Evolutionary conservation across 73 alveolate genomes (phyloP), one percentile per base, ranked within the genome.

Genomic region (Symbiodinium pilosum): DNA sequence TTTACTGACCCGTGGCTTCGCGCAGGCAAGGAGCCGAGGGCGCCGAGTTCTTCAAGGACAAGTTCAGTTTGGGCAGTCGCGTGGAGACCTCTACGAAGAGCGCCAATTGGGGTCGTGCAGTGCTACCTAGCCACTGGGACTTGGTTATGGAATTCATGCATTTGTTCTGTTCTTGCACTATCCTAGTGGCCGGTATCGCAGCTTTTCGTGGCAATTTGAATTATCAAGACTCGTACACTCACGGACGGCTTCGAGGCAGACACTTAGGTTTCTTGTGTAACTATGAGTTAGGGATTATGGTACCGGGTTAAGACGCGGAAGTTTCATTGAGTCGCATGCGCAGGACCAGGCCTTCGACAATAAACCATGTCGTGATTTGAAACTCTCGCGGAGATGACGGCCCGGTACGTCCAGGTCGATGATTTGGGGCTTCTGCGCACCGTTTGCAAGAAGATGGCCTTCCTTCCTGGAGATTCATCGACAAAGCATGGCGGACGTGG

Each of bases 11-110:
- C 2, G 54, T 86, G 20, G 94, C 94, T 38, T n/a, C 59, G 94
- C 64, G 54, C 94, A 0, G 94, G 94, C 54, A 86, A 86, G 30
- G 93, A 85, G 4, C 94, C 94, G 52, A 64, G 24, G 3, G 42
- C 18, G 84, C 84, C 7, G 14, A 16, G 28, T 75, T 20, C 34
- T 86, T 86, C 42, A 24, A 40, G 5, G 94, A 59, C 21, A 43
- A 43, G 24, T 6, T 14, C 42, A 1, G 39, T 2, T 54, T 86
- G 42, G 94, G 94, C 5, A 39, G 51, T 30, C 34, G 59, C 56
- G 94, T 86, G 84, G 94, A 86, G 16, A 28, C 64, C 34, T 18
- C 11, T 11, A 24, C 14, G 3, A 75, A 86, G 21, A 75, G 94
- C 40, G 68, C 94, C 2, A 73, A 34, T 16, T 39, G n/a, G 2